A percentile compares a stretch with the other conserved stretches of the same genome.
Evolutionary conservation across 2,329 filamentous ascomycete species (phyloP).

Genomic region (Colletotrichum sp.): DNA sequence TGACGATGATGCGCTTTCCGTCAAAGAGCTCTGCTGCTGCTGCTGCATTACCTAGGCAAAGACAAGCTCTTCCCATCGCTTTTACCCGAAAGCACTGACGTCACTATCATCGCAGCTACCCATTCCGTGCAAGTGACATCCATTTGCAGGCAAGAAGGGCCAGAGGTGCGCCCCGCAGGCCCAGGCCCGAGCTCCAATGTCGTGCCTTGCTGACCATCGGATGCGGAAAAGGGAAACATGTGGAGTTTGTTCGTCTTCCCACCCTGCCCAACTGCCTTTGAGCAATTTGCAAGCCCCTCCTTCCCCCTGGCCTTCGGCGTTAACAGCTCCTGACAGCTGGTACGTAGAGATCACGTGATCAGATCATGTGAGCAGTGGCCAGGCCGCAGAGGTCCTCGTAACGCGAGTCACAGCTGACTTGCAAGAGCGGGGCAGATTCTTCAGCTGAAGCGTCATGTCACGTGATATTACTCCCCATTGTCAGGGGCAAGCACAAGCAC

Average conservation of each 20-base stretch:
- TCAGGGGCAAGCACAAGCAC: neutral
- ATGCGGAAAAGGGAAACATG: neutral
- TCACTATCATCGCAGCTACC: neutral
- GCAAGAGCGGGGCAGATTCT: neutral
- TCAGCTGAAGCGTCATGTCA: neutral
- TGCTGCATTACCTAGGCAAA: neutral
- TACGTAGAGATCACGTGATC: neutral
- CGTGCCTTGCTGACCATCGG: neutral
- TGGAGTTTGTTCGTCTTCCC: neutral
- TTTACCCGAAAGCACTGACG: slow-evolving; percentile 6
- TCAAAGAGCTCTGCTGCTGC: neutral
- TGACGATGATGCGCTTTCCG: neutral
- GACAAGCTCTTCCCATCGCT: neutral
- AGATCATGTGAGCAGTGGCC: neutral
- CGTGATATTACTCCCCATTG: neutral
- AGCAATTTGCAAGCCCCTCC: neutral
- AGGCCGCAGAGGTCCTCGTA: neutral
- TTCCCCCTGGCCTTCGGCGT: neutral
- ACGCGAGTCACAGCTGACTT: neutral
- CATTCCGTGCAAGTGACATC: neutral
- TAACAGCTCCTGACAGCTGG: neutral
- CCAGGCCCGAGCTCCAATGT: neutral
- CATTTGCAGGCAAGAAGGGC: neutral
- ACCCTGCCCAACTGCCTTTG: neutral
- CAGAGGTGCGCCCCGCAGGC: neutral